These are phyloP conservation scores for Stramenopiles sp. DNA, from an alignment of 352 stramenopile genomes.

Conservation along the genomic window DNA sequence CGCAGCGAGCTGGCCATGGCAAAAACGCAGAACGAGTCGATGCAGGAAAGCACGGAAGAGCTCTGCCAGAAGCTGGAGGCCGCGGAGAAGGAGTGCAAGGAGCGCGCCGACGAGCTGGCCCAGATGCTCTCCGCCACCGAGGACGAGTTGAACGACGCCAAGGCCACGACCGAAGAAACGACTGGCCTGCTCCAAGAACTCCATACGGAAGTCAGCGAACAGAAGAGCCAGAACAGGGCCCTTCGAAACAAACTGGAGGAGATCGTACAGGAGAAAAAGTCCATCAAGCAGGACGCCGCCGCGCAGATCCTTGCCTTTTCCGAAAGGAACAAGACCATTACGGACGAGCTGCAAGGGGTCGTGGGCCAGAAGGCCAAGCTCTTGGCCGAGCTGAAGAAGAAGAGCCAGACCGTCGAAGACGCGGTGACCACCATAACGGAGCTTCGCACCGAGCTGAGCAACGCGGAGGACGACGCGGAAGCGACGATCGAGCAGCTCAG, in stretches of 20 bases:
- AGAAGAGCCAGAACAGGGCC: background rate
- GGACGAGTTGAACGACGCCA: background rate
- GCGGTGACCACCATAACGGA: background rate
- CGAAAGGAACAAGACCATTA: background rate
- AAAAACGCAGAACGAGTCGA: background rate
- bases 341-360: background rate
- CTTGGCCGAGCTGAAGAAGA: background rate
- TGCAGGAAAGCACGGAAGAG: background rate
- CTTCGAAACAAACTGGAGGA: background rate
- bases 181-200: background rate
- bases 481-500: background rate
- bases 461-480: background rate
- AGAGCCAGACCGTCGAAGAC: background rate
- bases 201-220: background rate
- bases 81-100: background rate
- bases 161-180: background rate
- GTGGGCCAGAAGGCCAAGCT: background rate
- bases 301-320: background rate
- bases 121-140: background rate
- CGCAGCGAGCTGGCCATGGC: background rate
- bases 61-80: background rate
- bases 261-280: background rate
- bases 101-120: background rate
- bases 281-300: background rate
- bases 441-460: background rate